These are phyloP conservation scores for Phoma sp. DNA, from an alignment of 2,329 filamentous ascomycete species.

Conservation along the genomic window DNA sequence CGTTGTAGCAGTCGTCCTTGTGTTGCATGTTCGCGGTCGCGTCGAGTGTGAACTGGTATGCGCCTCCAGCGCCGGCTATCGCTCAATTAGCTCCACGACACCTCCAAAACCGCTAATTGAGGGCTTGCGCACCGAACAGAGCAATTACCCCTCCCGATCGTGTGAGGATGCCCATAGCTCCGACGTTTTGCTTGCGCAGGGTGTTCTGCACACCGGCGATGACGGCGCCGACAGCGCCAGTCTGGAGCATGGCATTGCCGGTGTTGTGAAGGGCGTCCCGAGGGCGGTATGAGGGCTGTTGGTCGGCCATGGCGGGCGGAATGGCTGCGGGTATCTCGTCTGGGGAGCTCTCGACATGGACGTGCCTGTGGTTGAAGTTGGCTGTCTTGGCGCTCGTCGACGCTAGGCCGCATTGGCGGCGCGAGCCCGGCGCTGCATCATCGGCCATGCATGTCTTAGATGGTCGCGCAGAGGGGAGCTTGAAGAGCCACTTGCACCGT, in stretches of 20 bases:
- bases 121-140: constrained; percentile 63
- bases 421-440: constrained; percentile 9
- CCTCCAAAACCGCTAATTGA: not conserved
- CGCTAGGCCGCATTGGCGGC: constrained; percentile 9
- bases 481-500: constrained; percentile 1
- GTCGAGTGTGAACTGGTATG: constrained; percentile 77
- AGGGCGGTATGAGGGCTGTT: constrained; percentile 63
- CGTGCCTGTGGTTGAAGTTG: constrained; percentile 24
- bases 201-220: constrained; percentile 85
- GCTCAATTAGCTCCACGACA: constrained; percentile 35
- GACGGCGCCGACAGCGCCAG: constrained; percentile 71
- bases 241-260: constrained; percentile 68
- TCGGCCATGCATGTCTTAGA: constrained; percentile 11
- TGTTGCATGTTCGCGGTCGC: constrained; percentile 84
- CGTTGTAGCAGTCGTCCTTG: constrained; percentile 80
- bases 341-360: constrained; percentile 21
- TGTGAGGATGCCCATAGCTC: constrained; percentile 79
- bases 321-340: constrained; percentile 32
- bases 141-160: constrained; percentile 77
- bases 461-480: constrained; percentile 1
- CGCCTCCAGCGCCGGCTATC: constrained; percentile 72
- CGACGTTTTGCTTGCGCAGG: constrained; percentile 80
- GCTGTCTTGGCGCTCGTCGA: constrained; percentile 13
- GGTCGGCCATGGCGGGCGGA: constrained; percentile 46
- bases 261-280: constrained; percentile 75